Conservation (phyloP, 768 basidiomycete genomes). For the Agrocybe pediades region DNA sequence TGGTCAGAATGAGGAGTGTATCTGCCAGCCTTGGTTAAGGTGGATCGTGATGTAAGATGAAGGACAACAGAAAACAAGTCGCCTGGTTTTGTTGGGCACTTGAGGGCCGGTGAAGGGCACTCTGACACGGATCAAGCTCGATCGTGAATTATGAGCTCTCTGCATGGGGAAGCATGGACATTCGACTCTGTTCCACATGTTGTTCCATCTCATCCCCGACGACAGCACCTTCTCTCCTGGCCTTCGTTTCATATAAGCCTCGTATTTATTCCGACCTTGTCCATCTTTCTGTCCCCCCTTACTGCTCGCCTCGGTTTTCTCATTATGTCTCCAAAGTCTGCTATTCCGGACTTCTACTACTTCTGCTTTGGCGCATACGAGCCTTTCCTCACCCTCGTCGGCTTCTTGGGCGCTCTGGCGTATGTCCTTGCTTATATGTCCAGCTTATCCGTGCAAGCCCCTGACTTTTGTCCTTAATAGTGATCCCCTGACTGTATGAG, state of each 20-base stretch:
- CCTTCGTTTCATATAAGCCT: not conserved
- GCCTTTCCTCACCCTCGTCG: constrained; percentile 63
- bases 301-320: constrained; percentile 9
- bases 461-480: constrained; percentile 28
- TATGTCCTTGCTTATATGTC: constrained; percentile 25
- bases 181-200: constrained; percentile 4
- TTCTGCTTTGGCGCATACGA: constrained; percentile 75
- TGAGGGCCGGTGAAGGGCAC: constrained; percentile 36
- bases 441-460: constrained; percentile 4
- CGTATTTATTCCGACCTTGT: not conserved
- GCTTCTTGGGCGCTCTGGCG: constrained; percentile 65
- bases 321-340: constrained; percentile 51
- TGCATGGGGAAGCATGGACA: not conserved
- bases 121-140: not conserved
- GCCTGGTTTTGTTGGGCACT: constrained; percentile 15
- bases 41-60: constrained; percentile 55
- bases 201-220: not conserved
- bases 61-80: constrained; percentile 7
- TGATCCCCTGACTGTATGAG: constrained; percentile 64
- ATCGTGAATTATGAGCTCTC: not conserved
- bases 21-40: constrained; percentile 71
- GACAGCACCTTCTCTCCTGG: not conserved
- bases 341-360: constrained; percentile 75
- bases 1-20: constrained; percentile 40
- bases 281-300: constrained; percentile 3